Evolutionary conservation across 78 protist genomes (phyloP).

Genomic region (Polysphondylium violaceum): DNA sequence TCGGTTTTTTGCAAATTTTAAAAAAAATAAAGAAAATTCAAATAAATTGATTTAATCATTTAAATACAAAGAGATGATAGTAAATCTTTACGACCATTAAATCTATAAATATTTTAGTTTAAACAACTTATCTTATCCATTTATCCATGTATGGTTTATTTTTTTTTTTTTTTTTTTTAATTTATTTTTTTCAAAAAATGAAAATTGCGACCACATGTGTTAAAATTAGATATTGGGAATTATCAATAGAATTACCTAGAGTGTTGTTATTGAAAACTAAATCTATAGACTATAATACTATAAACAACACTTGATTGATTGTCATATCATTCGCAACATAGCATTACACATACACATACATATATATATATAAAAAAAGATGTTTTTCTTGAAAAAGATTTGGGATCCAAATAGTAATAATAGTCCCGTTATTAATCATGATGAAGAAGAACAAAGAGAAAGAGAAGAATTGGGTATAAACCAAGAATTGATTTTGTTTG

Average conservation of each 20-base stretch:
- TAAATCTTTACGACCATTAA: too few species aligned
- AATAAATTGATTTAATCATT: too few species aligned
- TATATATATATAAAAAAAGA: neutral
- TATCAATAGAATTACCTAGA: neutral
- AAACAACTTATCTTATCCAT: too few species aligned
- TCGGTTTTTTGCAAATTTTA: neutral
- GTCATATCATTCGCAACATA: neutral
- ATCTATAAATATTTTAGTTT: too few species aligned
- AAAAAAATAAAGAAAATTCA: neutral
- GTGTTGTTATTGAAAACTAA: neutral
- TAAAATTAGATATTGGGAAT: too few species aligned
- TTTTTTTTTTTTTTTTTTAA: too few species aligned
- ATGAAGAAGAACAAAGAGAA: constrained; percentile 29
- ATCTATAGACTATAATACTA: neutral
- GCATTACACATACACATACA: neutral
- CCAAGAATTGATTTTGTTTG: constrained; percentile 48
- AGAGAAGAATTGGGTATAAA: constrained; percentile 60
- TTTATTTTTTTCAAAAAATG: neutral
- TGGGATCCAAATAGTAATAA: neutral
- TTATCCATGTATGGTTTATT: too few species aligned
- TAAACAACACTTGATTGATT: neutral
- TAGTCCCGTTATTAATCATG: neutral
- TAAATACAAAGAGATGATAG: too few species aligned
- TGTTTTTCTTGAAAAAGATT: constrained; percentile 29
- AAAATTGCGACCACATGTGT: too few species aligned